Evolutionary conservation across 495 filamentous ascomycete genomes (phyloP).

Genomic region (Penicillium macrosclerotiorum): DNA sequence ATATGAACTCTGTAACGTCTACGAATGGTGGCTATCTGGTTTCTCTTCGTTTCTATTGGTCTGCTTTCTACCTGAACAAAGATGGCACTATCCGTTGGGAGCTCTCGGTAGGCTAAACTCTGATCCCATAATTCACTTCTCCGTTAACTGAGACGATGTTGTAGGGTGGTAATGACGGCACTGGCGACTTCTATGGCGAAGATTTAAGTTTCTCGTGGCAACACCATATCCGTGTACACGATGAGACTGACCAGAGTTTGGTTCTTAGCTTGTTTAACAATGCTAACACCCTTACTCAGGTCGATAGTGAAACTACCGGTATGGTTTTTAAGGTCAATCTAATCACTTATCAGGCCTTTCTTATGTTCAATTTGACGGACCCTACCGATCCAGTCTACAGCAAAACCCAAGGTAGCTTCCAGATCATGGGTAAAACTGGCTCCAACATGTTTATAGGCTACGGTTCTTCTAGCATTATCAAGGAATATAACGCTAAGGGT

Average conservation of each 20-base stretch:
- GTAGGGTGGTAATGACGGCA: constrained; percentile 36
- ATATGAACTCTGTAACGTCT: constrained; percentile 37
- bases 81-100: constrained; percentile 42
- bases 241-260: constrained; percentile 29
- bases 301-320: constrained; percentile 29
- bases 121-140: too few relatives aligned
- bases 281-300: constrained; percentile 29
- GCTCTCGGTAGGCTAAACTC: too few relatives aligned
- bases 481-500: constrained; percentile 41
- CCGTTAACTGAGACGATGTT: too few relatives aligned
- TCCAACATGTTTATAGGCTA: constrained; percentile 48
- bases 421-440: constrained; percentile 35
- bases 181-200: constrained; percentile 39
- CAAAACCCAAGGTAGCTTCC: constrained; percentile 48
- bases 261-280: constrained; percentile 35
- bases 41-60: constrained; percentile 35
- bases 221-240: constrained; percentile 40
- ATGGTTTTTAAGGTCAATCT: constrained; percentile 40
- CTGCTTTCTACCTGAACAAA: constrained; percentile 32
- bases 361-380: constrained; percentile 33
- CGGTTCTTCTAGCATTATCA: constrained; percentile 47
- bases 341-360: constrained; percentile 36
- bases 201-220: constrained; percentile 45
- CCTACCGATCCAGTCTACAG: constrained; percentile 35
- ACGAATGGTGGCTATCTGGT: constrained; percentile 39